Base-by-base conservation (phyloP, 768 basidiomycete species). In the Tulasnella sp. region DNA sequence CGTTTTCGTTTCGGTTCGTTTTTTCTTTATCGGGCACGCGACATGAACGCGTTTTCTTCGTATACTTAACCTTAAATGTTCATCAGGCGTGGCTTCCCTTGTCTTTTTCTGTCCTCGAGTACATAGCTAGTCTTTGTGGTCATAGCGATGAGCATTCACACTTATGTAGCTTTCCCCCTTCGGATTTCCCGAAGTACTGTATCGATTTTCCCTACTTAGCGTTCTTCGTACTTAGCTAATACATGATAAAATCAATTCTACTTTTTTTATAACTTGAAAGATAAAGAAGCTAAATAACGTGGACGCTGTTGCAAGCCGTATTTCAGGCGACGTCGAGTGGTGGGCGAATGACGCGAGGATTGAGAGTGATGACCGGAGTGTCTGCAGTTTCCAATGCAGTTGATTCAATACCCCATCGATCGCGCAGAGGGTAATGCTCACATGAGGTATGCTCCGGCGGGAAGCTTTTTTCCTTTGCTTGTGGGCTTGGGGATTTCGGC, bases 31-130 rank as follows among this genome's bases (percentile, higher is more conserved):
- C 22, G 38, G 70, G 38, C 71, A 40, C 40, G 58, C 58, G 58
- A 34, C 58, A 34, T 64, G 58, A 64, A 64, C 58, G 58, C 58
- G 58, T 29, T n/a, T n/a, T 29, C 58, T 64, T 64, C 58, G 25
- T 64, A n/a, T 64, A 64, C 31, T 64, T 64, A 64, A 64, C 22
- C 58, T 64, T 64, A 64, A 64, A 64, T 64, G 58, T 64, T 64
- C 58, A 64, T 64, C 58, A 29, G 58, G 31, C 58, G 6, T 64
- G 31, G 58, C 58, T 31, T 64, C 31, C 58, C 58, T 31, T 64
- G n/a, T 64, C 31, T 25, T 64, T 64, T 25, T 64, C 49, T n/a
- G 49, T 49, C 49, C n/a, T 14, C 25, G 15, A 64, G 58, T 64
- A 64, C 58, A 34, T 64, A 64, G 58, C 58, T 34, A 17, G 25